Evolutionary conservation across 1,284 basidiomycete species (phyloP), one percentile per base, ranked within the genome.

Genomic region (Pascua guehoae): DNA sequence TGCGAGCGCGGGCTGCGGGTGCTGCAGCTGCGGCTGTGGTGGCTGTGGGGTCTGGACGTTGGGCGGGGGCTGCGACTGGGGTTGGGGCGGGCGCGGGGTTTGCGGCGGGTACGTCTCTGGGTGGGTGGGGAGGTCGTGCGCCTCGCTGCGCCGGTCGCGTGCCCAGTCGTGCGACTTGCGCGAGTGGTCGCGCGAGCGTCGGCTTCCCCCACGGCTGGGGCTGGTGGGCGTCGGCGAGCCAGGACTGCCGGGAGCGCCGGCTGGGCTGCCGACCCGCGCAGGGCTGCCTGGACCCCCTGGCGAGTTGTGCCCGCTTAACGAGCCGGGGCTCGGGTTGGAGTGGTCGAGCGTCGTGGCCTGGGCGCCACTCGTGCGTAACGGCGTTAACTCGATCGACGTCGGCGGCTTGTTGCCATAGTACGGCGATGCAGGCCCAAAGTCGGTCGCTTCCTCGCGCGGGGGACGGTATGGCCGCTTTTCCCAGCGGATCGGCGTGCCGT

Each of bases 401-500:
- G 49, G 10, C 40, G 37, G 45, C 37, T 12, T 4, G n/a, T 24
- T n/a, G 14, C 45, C 41, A n/a, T 10, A 41, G 49, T 42, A 17
- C 16, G n/a, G 8, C 8, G 8, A 15, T 37, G 38, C 16, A 0
- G 52, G 47, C 11, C 49, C 55, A 43, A 57, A 57, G 42, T 58
- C 52, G 18, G 48, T 49, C 51, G 43, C 49, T 16, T 24, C 41
- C 18, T 51, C 39, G 17, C 41, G 38, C 11, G 43, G 42, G 15
- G 24, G n/a, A 8, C 32, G 17, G 32, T 2, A 15, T 12, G 41
- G 18, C 14, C 44, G 54, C 54, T 68, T 71, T 46, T 69, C 67
- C 73, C 73, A 75, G 38, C 68, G 66, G 12, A 74, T 60, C 2
- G 73, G 71, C 36, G 54, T 67, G 12, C 72, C 72, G 51, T 73